Evolutionary conservation across 2,329 filamentous ascomycete genomes (phyloP), one percentile per base, ranked within the genome.

Genomic region (Arthrobotrys sphaeroides): DNA sequence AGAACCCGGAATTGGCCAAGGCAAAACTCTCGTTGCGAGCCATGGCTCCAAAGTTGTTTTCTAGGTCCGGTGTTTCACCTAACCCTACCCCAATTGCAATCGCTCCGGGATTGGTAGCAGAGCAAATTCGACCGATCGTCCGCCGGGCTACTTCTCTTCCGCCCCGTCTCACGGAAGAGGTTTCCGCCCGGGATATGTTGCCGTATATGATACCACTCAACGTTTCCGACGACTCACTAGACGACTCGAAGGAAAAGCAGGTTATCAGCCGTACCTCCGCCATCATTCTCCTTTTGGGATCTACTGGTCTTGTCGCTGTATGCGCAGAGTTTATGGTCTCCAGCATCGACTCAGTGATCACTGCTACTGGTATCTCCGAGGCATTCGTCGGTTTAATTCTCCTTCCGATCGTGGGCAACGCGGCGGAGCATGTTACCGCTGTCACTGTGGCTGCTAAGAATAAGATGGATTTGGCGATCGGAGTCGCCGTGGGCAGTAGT

Each of bases 391-490:
- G 90, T 77, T 84, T 92, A 12, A 91, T 92, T 78, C 87, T 92
- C 74, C 84, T 92, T 1, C 90, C 90, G 6, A 90, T 92, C 68
- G 89, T 91, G 12, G 90, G 90, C 62, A 92, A 92, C 78, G 90
- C 90, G 0, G 90, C 90, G 0, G 90, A 92, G 82, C 90, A 91
- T 81, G 88, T 91, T 10, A 91, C 90, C 2, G 89, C 90, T 2
- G 86, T 91, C 20, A 89, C 87, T 4, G 90, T 91, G 5, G 90
- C 90, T 0, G 87, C 88, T 82, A 90, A 90, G 83, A 91, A 91
- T 82, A 91, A 92, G 84, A 91, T 91, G 88, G 90, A 91, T 81
- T 83, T 92, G 36, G 89, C 90, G 0, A 91, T 92, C 64, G 89
- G 89, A 77, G 90, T 92, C 18, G 89, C 90, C 3, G 86, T 92